A percentile compares a stretch with the other conserved stretches of the same genome.
These are phyloP conservation scores for Apophysomyces ossiformis DNA, from an alignment of 371 early-diverging fungal species.

Conservation along the genomic window DNA sequence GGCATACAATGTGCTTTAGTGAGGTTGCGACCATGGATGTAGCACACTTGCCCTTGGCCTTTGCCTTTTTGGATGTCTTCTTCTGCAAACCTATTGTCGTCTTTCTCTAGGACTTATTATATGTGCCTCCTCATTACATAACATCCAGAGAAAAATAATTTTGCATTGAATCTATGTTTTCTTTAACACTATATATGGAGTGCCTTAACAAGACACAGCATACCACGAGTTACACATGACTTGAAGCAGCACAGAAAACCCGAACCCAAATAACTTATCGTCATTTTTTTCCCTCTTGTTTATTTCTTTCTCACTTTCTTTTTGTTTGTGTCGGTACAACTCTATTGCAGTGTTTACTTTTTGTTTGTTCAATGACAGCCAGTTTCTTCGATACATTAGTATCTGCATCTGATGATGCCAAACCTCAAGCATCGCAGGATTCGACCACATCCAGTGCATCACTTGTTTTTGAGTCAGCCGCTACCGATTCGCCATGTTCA, in stretches of 20 bases:
- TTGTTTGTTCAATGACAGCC: slow-evolving; percentile 7
- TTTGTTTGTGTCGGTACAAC: background rate
- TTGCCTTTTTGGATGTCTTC: no score
- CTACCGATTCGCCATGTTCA: slow-evolving; percentile 8
- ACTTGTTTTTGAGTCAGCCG: slow-evolving; percentile 26
- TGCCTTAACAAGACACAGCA: background rate
- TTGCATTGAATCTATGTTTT: slow-evolving; percentile 4
- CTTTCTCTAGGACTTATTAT: no score
- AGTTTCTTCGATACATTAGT: slow-evolving; percentile 28
- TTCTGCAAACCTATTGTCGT: no score
- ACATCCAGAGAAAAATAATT: no score
- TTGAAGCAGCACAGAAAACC: slow-evolving; percentile 11
- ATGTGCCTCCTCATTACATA: no score
- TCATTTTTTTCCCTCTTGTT: slow-evolving; percentile 18
- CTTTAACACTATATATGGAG: background rate
- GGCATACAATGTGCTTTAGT: no score
- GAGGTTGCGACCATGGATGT: no score
- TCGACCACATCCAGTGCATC: slow-evolving; percentile 24
- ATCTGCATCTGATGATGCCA: background rate
- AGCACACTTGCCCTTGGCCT: no score
- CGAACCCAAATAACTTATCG: slow-evolving; percentile 6
- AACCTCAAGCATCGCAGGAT: slow-evolving; percentile 16
- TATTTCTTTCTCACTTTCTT: slow-evolving; percentile 14
- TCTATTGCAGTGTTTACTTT: no score
- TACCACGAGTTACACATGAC: slow-evolving; percentile 6